Base-by-base conservation (phyloP, 2,329 filamentous ascomycete genomes). In the Pseudogymnoascus sp. region DNA sequence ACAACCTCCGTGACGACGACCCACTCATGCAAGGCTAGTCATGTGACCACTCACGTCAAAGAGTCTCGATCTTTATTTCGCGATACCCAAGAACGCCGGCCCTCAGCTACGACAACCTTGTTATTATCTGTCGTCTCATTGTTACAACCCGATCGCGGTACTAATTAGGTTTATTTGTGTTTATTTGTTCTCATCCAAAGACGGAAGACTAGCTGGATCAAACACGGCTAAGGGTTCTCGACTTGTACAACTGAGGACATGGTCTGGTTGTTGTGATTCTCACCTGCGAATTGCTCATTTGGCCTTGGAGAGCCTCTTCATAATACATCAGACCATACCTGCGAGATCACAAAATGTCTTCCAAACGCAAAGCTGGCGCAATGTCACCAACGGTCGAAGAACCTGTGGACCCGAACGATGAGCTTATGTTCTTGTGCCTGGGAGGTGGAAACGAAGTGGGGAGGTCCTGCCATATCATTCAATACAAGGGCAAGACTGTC, bases 401-500 rank as follows among this genome's bases (percentile, higher is more conserved):
- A 71, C 91, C 92, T 0, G 88, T 96, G 64, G 93, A 97, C 71
- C 92, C 95, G 4, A 86, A 92, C 1, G 95, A 99, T 73, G 92
- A 97, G 80, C 84, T 99, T 64, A 90, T 92, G 79, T 99, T 99
- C 72, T 83, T 96, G 62, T 96, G 91, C 71, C 80, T 99, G 38
- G 95, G 95, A 66, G 95, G 95, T 66, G 95, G 95, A 69, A 97
- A 97, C 75, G 95, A 99, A 77, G 95, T 99, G 66, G 95, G 95
- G 62, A 84, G 95, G 68, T 97, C 95, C 68, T 97, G 95, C 76
- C 95, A 99, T 75, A 96, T 99, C 70, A 87, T 99, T 65, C 92
- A 97, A 73, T 99, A 99, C 83, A 99, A 97, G 78, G 95, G 95
- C 66, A 99, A 99, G 77, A 97, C 93, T 5, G 91, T 99, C 69